Percentiles rank a stretch among this genome's conserved stretches.
Conservation (phyloP, 2,329 filamentous ascomycete genomes). For the Atkinsonella hypoxylon region DNA sequence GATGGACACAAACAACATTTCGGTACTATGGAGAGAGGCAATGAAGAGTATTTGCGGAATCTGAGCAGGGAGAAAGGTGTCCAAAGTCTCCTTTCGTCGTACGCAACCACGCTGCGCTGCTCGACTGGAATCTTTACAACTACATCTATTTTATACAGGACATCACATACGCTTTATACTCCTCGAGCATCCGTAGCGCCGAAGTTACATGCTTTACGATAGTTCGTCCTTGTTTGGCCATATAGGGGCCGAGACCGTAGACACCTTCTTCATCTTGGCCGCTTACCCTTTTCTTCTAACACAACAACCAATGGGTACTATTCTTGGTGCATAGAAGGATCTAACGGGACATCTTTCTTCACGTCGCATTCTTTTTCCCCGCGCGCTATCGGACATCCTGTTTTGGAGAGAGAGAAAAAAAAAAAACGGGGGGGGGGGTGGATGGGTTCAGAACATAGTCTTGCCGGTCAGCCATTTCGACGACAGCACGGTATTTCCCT, state of each 20-base stretch:
- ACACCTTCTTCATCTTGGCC: neutral
- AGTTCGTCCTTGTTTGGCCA: neutral
- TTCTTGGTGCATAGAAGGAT: too few species aligned
- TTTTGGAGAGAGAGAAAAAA: neutral
- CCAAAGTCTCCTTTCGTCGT: neutral
- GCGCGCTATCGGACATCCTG: neutral
- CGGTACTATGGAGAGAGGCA: too few species aligned
- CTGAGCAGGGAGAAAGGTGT: neutral
- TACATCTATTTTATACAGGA: neutral
- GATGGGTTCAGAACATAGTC: too few species aligned
- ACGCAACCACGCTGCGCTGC: neutral
- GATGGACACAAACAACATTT: constrained; percentile 15
- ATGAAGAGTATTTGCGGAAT: neutral
- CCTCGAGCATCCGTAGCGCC: neutral
- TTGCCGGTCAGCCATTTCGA: neutral
- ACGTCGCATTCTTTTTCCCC: neutral
- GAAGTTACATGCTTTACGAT: neutral
- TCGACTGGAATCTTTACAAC: neutral
- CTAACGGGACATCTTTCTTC: neutral
- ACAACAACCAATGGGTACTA: too few species aligned
- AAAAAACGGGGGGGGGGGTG: too few species aligned
- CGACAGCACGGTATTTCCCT: neutral
- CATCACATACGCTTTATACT: neutral
- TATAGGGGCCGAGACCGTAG: neutral
- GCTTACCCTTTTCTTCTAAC: neutral